Base-by-base conservation (phyloP, 2,329 filamentous ascomycete species). In the Xylaria sp. region DNA sequence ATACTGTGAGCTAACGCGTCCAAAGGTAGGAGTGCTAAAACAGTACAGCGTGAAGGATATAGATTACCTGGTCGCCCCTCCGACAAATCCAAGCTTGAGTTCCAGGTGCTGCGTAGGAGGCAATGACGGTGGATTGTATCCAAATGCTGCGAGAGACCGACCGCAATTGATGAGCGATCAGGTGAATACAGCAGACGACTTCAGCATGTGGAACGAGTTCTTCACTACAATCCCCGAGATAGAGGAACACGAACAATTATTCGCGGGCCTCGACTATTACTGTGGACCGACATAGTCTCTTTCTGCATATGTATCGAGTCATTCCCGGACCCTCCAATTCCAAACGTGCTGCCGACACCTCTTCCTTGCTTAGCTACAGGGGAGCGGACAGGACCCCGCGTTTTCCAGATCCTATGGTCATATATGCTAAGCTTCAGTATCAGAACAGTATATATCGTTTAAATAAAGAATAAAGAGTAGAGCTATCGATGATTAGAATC, bases 181-280 rank as follows among this genome's bases (percentile, higher is more conserved):
- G 62, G 67, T 15, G 38, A 61, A 22, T 42, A 62, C 7, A 13
- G 47, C 38, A 13, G 59, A 63, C 29, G 60, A 66, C 27, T 63
- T 63, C 54, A 61, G 20, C 29, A 59, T 63, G 31, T 75, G 72
- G 71, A 67, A 72, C 47, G 70, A 72, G 9, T 66, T 73, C 2
- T 47, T 71, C 7, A 64, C 55, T 0, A 63, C 66, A 2, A 56
- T 58, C 5, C 69, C 69, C 2, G 61, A 65, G 25, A 57, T 65
- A 20, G 71, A 71, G 39, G 69, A 66, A 22, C 73, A 72, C 61
- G 72, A 74, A 27, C 68, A 74, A 33, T 47, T 75, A 0, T 73
- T 75, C 17, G 67, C 73, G 1, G 71, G 66, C 6, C 60, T 74
- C n/a, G 73, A 74, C 42, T 58, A 65, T 1, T 74, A 70, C 22